Percentiles rank a stretch among this genome's conserved stretches.
Conservation (phyloP, 225 moss, liverwort and hornwort genomes). For the Physcomitrium patens region DNA sequence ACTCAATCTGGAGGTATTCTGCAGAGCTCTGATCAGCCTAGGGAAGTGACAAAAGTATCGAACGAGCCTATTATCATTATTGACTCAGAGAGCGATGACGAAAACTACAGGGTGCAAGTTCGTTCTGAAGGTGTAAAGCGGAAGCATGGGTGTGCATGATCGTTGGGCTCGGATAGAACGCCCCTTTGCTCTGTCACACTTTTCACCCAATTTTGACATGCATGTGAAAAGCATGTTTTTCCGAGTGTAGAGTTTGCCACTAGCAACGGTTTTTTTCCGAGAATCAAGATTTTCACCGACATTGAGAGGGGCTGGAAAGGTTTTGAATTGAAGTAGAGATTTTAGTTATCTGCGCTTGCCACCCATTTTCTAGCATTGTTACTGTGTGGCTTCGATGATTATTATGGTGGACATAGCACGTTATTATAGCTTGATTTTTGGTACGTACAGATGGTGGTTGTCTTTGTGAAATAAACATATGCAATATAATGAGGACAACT, state of each 20-base stretch:
- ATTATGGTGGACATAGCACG: too few species aligned
- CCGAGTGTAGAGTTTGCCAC: background rate
- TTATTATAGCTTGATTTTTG: too few species aligned
- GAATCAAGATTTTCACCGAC: background rate
- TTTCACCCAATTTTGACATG: background rate
- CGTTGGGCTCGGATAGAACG: background rate
- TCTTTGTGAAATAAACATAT: too few species aligned
- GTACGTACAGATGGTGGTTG: too few species aligned
- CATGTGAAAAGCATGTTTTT: background rate
- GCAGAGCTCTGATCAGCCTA: constrained; percentile 7
- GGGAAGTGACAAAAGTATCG: constrained; percentile 16
- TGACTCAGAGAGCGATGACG: constrained; percentile 59
- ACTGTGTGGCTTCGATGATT: background rate
- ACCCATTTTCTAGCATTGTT: background rate
- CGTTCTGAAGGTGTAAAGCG: constrained; percentile 47
- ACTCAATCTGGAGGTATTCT: constrained; percentile 6
- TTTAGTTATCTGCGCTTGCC: too few species aligned
- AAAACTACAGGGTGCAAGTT: constrained; percentile 32
- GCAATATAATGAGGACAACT: too few species aligned
- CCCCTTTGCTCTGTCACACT: background rate
- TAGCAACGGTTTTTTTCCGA: background rate
- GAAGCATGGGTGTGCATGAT: constrained; percentile 28
- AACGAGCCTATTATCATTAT: constrained; percentile 42
- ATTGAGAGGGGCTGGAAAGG: background rate
- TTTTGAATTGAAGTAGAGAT: background rate